Evolutionary conservation across 1,284 basidiomycete genomes (phyloP), one percentile per base, ranked within the genome.

Genomic region (Rhizopogon parksii): DNA sequence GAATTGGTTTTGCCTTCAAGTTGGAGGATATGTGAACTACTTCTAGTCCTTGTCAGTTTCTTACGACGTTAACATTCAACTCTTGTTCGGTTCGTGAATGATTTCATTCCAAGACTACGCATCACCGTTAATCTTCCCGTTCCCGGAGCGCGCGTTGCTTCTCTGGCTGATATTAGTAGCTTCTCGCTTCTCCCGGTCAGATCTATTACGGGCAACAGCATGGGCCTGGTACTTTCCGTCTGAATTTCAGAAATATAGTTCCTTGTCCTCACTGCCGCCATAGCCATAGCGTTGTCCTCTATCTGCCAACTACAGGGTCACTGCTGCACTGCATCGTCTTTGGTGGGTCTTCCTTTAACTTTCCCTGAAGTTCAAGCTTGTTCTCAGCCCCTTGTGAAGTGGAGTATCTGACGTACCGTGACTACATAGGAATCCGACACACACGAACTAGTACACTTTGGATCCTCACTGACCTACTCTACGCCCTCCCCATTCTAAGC

Each of bases 81-180:
- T 24, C 46, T 12, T 49, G 15, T 7, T 24, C 21, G 4, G 9
- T 25, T 24, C 25, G 24, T 6, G 21, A n/a, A 17, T 42, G 9
- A 24, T 51, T 39, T 21, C 40, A 30, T 9, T 37, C 50, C 17
- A 36, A 35, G 19, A 45, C 40, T 46, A 4, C 37, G 37, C 27
- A 39, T 40, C 32, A 45, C n/a, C 24, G 36, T 32, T 11, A 2
- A 21, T 2, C 30, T 45, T 45, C 12, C 42, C 32, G 36, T 45
- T 53, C 4, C 46, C 12, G 32, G 25, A 30, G 40, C 51, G 25
- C 64, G 62, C 15, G 60, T 53, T 67, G 53, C 53, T 55, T 62
- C 55, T 62, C 53, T 46, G 52, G 51, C 50, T 56, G 48, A 50
- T 42, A 50, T 40, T 50, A 32, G 40, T 38, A 39, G 30, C 21